Percentiles rank a stretch among this genome's conserved stretches.
These are phyloP conservation scores for Kandelia obovata DNA, from an alignment of 345 rosid genomes.

Conservation along the genomic window DNA sequence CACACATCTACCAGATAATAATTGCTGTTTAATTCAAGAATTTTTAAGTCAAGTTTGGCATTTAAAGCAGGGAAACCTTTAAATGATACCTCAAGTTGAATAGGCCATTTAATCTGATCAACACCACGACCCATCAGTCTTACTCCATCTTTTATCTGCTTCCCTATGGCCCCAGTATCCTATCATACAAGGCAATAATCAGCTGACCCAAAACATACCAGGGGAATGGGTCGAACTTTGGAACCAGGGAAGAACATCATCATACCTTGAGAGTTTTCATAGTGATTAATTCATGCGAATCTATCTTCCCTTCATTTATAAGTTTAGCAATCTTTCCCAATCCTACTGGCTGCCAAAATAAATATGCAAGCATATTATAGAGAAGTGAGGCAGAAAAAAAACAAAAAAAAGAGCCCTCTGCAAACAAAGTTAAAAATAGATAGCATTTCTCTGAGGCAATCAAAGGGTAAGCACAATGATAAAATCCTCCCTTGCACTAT, in stretches of 20 bases:
- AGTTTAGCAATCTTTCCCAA: constrained; percentile 86
- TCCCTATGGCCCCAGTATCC: constrained; percentile 85
- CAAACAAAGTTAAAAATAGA: background rate
- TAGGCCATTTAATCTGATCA: constrained; percentile 90
- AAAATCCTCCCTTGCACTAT: no score
- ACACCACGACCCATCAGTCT: constrained; percentile 93
- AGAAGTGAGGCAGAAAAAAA: constrained; percentile 3
- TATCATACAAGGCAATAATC: constrained; percentile 13
- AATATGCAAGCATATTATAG: background rate
- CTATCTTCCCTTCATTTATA: constrained; percentile 88
- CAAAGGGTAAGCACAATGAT: no score
- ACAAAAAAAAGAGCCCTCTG: no score
- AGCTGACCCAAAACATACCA: constrained; percentile 14
- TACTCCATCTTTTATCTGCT: constrained; percentile 89
- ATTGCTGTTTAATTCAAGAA: background rate
- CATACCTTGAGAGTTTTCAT: constrained; percentile 94
- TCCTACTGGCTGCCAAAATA: constrained; percentile 74
- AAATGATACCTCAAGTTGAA: constrained; percentile 72
- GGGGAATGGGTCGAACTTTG: constrained; percentile 6
- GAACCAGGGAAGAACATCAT: constrained; percentile 6
- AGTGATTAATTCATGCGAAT: constrained; percentile 91
- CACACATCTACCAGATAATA: background rate
- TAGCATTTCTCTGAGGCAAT: background rate
- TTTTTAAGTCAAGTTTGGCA: background rate
- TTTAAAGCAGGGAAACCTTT: constrained; percentile 1